Conservation (phyloP, 192 early-diverging fungal genomes). For the Coemansia sp. region DNA sequence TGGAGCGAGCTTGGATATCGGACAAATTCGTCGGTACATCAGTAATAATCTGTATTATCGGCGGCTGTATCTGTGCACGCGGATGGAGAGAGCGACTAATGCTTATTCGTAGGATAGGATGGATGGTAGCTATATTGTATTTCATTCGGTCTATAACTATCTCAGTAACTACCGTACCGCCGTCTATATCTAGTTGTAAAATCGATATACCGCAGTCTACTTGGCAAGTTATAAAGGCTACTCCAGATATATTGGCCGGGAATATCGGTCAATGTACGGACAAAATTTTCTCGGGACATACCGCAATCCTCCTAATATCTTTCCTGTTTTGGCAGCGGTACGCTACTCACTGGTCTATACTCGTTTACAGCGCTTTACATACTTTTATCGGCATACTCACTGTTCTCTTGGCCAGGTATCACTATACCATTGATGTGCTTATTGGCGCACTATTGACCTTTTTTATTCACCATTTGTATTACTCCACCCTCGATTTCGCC, state of each 20-base stretch:
- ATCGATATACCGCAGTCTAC: constrained; percentile 44
- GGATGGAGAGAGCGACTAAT: constrained; percentile 60
- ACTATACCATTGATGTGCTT: constrained; percentile 67
- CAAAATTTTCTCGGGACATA: constrained; percentile 70
- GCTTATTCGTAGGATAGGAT: constrained; percentile 57
- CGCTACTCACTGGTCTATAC: constrained; percentile 50
- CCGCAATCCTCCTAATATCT: constrained; percentile 58
- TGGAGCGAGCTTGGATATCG: constrained; percentile 53
- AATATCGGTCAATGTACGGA: constrained; percentile 61
- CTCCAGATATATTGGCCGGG: constrained; percentile 56
- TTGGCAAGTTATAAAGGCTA: constrained; percentile 52
- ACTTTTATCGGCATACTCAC: constrained; percentile 49
- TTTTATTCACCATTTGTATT: constrained; percentile 61
- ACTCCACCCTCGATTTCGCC: constrained; percentile 46
- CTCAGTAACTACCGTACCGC: constrained; percentile 62
- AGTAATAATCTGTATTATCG: constrained; percentile 48
- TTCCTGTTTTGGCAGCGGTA: constrained; percentile 61
- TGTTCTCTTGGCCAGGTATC: constrained; percentile 60
- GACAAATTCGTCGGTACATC: constrained; percentile 59
- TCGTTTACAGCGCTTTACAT: constrained; percentile 47
- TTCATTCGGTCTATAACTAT: constrained; percentile 60
- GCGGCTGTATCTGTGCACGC: constrained; percentile 39
- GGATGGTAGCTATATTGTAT: constrained; percentile 62
- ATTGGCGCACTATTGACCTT: constrained; percentile 62
- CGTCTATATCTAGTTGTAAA: constrained; percentile 45